Percentiles rank a stretch among this genome's conserved stretches.
Evolutionary conservation across 192 early-diverging fungal species (phyloP).

Genomic region (Linnemannia zychae): DNA sequence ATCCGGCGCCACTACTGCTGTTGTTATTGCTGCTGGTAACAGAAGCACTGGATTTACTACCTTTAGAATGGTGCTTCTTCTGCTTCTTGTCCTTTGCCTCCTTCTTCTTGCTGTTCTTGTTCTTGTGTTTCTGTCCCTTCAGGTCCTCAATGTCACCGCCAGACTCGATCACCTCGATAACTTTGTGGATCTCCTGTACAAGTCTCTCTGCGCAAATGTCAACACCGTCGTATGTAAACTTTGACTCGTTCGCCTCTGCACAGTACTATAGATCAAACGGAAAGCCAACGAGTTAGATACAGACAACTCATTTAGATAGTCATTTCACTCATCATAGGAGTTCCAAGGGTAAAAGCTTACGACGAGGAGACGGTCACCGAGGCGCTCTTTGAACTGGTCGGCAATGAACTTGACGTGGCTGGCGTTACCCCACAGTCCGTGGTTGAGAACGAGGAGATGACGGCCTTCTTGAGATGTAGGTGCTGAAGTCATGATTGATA

Average conservation of each 20-base stretch:
- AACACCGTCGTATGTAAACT: conserved; percentile 69
- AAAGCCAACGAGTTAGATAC: background rate
- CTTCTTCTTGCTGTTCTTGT: conserved; percentile 3
- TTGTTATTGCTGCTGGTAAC: background rate
- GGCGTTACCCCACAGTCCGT: conserved; percentile 75
- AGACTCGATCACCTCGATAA: conserved; percentile 34
- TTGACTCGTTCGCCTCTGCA: conserved; percentile 58
- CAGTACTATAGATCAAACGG: conserved; percentile 55
- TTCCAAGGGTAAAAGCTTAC: background rate
- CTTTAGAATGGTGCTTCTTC: background rate
- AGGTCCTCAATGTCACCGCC: conserved; percentile 54
- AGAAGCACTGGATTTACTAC: background rate
- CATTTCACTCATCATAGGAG: background rate
- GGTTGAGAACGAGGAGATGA: conserved; percentile 72
- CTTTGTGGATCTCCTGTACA: conserved; percentile 56
- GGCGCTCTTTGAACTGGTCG: conserved; percentile 48
- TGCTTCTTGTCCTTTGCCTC: conserved; percentile 29
- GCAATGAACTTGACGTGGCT: conserved; percentile 64
- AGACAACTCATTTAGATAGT: background rate
- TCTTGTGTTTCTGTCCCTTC: conserved; percentile 47
- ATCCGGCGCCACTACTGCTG: background rate
- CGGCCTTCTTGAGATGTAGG: conserved; percentile 18
- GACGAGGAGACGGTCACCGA: conserved; percentile 33
- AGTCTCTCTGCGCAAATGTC: conserved; percentile 68
- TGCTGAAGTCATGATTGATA: background rate